phyloP scores from a whole-genome alignment of 164 flowering plant species.

The Cinnamomum chago region DNA sequence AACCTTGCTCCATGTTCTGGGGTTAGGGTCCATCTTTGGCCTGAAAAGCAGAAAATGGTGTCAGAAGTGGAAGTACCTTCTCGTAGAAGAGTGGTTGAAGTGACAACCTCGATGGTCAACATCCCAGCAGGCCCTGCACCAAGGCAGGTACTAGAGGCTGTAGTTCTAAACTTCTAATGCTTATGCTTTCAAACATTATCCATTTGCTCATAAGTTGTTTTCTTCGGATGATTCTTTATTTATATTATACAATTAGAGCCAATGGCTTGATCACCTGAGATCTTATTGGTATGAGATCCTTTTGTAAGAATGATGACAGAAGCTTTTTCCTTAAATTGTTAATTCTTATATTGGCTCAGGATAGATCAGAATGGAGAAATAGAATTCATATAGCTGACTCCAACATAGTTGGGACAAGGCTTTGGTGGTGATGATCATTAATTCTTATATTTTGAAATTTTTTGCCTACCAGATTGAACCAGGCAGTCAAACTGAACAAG shows the following conservation, averaged over 20 bases:
- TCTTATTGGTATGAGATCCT: too few relatives aligned
- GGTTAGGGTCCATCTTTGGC: slow-evolving; percentile 92
- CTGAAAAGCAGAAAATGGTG: slow-evolving; percentile 55
- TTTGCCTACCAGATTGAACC: slow-evolving; percentile 72
- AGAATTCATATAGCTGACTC: too few relatives aligned
- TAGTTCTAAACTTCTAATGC: slow-evolving; percentile 11
- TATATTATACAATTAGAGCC: too few relatives aligned
- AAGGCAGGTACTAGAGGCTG: slow-evolving; percentile 64
- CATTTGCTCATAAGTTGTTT: neutral
- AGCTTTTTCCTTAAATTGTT: neutral
- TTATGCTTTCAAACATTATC: neutral
- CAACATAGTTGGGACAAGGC: too few relatives aligned
- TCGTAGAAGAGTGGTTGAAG: slow-evolving; percentile 57
- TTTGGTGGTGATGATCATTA: neutral
- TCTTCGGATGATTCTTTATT: neutral
- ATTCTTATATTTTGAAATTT: neutral
- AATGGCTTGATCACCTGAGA: too few relatives aligned
- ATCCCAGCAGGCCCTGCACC: slow-evolving; percentile 97
- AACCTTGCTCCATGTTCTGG: slow-evolving; percentile 97
- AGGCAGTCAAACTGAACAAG: slow-evolving; percentile 96
- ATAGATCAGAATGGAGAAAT: too few relatives aligned
- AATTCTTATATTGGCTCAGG: neutral
- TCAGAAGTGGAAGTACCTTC: slow-evolving; percentile 31
- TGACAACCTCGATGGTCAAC: slow-evolving; percentile 81
- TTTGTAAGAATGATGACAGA: too few relatives aligned